Conservation (phyloP, 2,329 filamentous ascomycete genomes). For the Aureobasidium sp. region DNA sequence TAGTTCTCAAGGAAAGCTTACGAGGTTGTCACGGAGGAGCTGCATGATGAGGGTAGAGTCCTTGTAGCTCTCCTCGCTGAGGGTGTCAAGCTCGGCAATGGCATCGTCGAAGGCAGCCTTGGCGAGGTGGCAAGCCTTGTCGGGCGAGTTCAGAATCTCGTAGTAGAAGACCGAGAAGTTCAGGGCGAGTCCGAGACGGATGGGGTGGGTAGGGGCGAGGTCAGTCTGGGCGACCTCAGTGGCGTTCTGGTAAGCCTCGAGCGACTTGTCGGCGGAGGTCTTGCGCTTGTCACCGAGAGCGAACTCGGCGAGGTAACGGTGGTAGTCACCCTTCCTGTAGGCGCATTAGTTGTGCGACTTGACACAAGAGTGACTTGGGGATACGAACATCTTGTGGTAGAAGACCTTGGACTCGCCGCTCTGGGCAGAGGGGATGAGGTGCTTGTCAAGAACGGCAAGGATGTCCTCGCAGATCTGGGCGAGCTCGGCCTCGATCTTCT, state of each 20-base stretch:
- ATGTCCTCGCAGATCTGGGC: constrained; percentile 98
- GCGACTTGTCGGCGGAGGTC: constrained; percentile 84
- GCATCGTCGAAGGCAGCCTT: constrained; percentile 96
- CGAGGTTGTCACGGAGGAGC: constrained; percentile 92
- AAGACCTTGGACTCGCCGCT: constrained; percentile 98
- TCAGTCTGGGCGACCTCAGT: constrained; percentile 86
- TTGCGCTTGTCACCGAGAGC: constrained; percentile 91
- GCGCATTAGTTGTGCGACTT: constrained; percentile 2
- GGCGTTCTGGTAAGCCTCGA: constrained; percentile 93
- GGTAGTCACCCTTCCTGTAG: constrained; percentile 95
- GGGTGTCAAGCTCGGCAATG: constrained; percentile 93
- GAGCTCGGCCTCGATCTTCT: constrained; percentile 96
- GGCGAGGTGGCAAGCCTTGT: constrained; percentile 95
- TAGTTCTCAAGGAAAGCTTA: constrained; percentile 31
- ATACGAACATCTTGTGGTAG: constrained; percentile 94
- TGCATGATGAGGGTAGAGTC: constrained; percentile 99
- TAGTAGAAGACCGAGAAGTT: constrained; percentile 99
- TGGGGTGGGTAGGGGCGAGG: constrained; percentile 84
- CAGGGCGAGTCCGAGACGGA: constrained; percentile 81
- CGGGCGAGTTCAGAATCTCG: constrained; percentile 96
- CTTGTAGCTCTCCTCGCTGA: constrained; percentile 99
- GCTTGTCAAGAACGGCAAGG: constrained; percentile 85
- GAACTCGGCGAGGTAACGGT: constrained; percentile 97
- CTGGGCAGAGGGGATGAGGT: constrained; percentile 89
- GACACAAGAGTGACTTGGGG: background rate